Percentiles rank a stretch among this genome's conserved stretches.
Conservation (phyloP, 2,329 filamentous ascomycete species). For the Tolypocladium guangdongense region DNA sequence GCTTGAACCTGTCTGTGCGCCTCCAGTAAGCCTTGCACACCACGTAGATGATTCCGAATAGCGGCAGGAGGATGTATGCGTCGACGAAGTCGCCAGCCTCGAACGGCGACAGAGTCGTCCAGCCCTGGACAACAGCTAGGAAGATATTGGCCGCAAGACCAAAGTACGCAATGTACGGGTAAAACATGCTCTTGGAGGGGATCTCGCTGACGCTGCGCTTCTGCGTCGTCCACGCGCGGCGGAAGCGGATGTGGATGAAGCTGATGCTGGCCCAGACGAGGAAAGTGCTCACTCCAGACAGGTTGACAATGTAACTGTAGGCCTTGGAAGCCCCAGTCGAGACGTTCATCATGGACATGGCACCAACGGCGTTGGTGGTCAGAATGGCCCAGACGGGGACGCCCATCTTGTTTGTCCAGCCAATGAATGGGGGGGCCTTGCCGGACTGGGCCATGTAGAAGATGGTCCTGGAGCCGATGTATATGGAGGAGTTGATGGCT, state of each 20-base stretch:
- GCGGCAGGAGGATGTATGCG: conserved; percentile 49
- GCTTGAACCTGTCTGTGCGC: conserved; percentile 37
- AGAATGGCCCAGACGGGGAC: conserved; percentile 51
- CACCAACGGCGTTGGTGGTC: conserved; percentile 59
- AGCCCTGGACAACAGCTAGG: conserved; percentile 49
- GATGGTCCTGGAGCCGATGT: conserved; percentile 64
- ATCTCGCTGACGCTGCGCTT: conserved; percentile 42
- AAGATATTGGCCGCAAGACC: conserved; percentile 47
- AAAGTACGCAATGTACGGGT: conserved; percentile 49
- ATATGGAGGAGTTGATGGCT: conserved; percentile 65
- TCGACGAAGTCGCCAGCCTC: conserved; percentile 49
- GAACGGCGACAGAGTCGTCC: conserved; percentile 49
- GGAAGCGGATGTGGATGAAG: conserved; percentile 62
- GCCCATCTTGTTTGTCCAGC: conserved; percentile 54
- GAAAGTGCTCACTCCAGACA: conserved; percentile 60
- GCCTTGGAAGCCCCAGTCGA: conserved; percentile 54
- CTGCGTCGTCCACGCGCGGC: conserved; percentile 49
- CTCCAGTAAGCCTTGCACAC: conserved; percentile 42
- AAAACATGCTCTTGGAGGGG: conserved; percentile 43
- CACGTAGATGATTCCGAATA: conserved; percentile 47
- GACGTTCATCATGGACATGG: conserved; percentile 66
- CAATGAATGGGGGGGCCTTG: conserved; percentile 60
- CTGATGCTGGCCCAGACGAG: conserved; percentile 62
- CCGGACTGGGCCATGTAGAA: conserved; percentile 65
- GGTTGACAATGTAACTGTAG: conserved; percentile 59